Base-by-base conservation (phyloP, 2,329 filamentous ascomycete species). In the Scorias spongiosa region DNA sequence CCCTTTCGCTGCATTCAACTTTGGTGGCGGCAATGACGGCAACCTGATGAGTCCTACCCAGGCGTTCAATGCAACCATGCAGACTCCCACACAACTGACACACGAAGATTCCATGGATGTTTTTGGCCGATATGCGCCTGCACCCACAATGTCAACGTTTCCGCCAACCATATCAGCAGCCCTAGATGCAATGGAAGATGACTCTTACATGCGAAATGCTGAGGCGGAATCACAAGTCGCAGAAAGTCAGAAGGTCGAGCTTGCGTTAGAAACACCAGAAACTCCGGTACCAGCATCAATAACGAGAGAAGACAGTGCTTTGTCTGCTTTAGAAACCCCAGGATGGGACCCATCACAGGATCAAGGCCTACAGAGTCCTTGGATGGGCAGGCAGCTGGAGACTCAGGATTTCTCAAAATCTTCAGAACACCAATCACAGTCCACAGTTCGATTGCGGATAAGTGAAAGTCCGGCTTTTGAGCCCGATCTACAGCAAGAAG, bases 71-170 rank as follows among this genome's bases (percentile, higher is more conserved):
- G 58, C 58, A 5, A 60, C 58, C 2, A 60, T 60, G 58, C 56
- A 58, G 39, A 58, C 55, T 2, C 58, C 57, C 8, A 55, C 58
- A n/a, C 58, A 60, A 44, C 46, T 49, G 2, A 55, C 51, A 7
- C 57, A 57, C 42, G 54, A 64, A 48, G 69, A 74, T 48, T 74
- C 72, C 7, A 48, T 62, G 37, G 60, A 57, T 38, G 52, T 62
- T 29, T 47, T 63, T n/a, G 32, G 32, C 9, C 54, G 53, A 9
- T 46, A 53, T 2, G 49, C 62, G 8, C 57, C 60, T 12, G 55
- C 60, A 34, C 52, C 59, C 18, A 53, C 50, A 10, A 51, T 53
- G 26, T 52, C 53, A 3, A 51, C 51, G 2, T 43, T 57, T 50
- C 43, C 64, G 50, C 41, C 52, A 15, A 42, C 42, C 4, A 12